Percentiles rank a stretch among this genome's conserved stretches.
Conservation (phyloP, 1,284 basidiomycete species). For the Leccinum pseudoinsigne region DNA sequence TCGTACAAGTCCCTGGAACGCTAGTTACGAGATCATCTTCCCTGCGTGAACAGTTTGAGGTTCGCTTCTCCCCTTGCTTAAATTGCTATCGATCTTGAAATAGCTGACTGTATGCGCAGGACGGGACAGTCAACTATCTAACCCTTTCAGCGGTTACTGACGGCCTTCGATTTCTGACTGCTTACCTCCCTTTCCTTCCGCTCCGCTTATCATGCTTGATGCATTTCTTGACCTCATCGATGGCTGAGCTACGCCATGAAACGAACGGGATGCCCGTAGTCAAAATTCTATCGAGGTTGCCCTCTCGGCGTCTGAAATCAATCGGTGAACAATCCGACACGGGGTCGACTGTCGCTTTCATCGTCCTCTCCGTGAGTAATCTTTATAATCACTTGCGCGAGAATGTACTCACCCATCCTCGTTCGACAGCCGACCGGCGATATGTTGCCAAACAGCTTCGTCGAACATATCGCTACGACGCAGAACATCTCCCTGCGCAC, state of each 20-base stretch:
- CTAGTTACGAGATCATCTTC: constrained; percentile 61
- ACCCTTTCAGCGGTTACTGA: constrained; percentile 73
- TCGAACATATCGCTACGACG: constrained; percentile 65
- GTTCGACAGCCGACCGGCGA: constrained; percentile 55
- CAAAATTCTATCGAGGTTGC: constrained; percentile 60
- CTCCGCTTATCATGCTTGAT: constrained; percentile 67
- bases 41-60: constrained; percentile 75
- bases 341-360: constrained; percentile 62
- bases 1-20: constrained; percentile 76
- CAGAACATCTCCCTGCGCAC: constrained; percentile 73
- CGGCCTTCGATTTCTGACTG: constrained; percentile 71
- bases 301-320: constrained; percentile 51
- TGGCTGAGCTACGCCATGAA: constrained; percentile 59
- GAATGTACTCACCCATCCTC: neutral
- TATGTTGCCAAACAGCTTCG: constrained; percentile 67
- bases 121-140: constrained; percentile 82
- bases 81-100: neutral
- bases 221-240: constrained; percentile 52
- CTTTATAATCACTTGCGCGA: neutral
- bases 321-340: constrained; percentile 67
- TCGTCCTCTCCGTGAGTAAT: constrained; percentile 64
- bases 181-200: constrained; percentile 76
- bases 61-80: constrained; percentile 29
- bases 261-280: constrained; percentile 56
- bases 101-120: constrained; percentile 42